Percentiles rank a stretch among this genome's conserved stretches.
These are phyloP conservation scores for Hypoxylon fragiforme DNA, from an alignment of 495 filamentous ascomycete genomes.

Conservation along the genomic window DNA sequence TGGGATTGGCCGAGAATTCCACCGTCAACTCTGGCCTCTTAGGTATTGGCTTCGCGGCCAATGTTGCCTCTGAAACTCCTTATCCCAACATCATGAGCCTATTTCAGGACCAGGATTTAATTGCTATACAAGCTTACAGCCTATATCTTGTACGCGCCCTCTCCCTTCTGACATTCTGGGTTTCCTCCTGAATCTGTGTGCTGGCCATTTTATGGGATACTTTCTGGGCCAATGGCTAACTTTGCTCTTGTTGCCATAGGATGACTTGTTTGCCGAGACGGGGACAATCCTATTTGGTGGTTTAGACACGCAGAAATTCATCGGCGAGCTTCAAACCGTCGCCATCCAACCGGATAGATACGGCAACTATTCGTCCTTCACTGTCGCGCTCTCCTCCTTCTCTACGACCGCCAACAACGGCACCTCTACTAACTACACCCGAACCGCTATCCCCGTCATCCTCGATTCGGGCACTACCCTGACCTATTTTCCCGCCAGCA, in stretches of 20 bases:
- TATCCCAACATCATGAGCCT: slow-evolving; percentile 82
- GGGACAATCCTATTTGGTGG: slow-evolving; percentile 91
- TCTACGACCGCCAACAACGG: slow-evolving; percentile 39
- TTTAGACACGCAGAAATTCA: slow-evolving; percentile 82
- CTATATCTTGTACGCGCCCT: slow-evolving; percentile 63
- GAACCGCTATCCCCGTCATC: slow-evolving; percentile 57
- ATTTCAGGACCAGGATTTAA: slow-evolving; percentile 69
- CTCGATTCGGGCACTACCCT: slow-evolving; percentile 86
- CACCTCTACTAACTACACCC: slow-evolving; percentile 29
- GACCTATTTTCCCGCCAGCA: slow-evolving; percentile 72
- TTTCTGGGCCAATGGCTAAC: slow-evolving; percentile 2
- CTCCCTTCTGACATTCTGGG: not conserved
- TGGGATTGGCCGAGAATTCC: slow-evolving; percentile 77
- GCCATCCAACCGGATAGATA: slow-evolving; percentile 59
- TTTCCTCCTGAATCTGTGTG: too few relatives aligned
- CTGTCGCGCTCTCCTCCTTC: slow-evolving; percentile 43
- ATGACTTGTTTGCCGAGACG: slow-evolving; percentile 61
- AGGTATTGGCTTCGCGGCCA: slow-evolving; percentile 80
- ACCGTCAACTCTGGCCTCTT: slow-evolving; percentile 77
- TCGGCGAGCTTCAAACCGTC: slow-evolving; percentile 69
- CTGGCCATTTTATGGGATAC: not conserved
- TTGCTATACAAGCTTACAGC: slow-evolving; percentile 83
- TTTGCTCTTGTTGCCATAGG: slow-evolving; percentile 19
- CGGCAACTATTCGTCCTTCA: slow-evolving; percentile 43
- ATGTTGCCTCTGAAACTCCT: slow-evolving; percentile 64